phyloP scores from a whole-genome alignment of 768 basidiomycete species.

The Pleurotus giganteus region DNA sequence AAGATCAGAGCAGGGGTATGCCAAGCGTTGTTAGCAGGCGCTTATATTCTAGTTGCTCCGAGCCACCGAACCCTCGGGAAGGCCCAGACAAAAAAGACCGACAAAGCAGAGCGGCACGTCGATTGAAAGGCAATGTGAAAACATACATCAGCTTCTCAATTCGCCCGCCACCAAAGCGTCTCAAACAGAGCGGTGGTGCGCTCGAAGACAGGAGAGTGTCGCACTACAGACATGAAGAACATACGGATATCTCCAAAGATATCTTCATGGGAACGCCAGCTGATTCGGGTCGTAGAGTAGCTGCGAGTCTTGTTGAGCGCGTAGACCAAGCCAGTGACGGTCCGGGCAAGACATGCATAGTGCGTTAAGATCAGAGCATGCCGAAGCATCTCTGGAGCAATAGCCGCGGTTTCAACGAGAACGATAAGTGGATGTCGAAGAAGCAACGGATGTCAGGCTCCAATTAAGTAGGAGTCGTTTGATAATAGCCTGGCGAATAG shows the following conservation, averaged over 20 bases:
- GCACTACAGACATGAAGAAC: constrained; percentile 89
- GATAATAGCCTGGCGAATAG: constrained; percentile 81
- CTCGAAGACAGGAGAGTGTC: constrained; percentile 85
- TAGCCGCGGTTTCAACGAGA: constrained; percentile 85
- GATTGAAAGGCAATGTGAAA: constrained; percentile 90
- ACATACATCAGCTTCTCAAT: constrained; percentile 85
- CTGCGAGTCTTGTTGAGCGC: constrained; percentile 72
- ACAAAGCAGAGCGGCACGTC: constrained; percentile 82
- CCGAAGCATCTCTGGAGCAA: constrained; percentile 85
- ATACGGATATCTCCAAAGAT: constrained; percentile 84
- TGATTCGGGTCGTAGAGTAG: constrained; percentile 42
- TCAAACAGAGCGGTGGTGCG: constrained; percentile 80
- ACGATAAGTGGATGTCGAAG: constrained; percentile 89
- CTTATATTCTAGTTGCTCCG: constrained; percentile 67
- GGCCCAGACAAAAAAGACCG: constrained; percentile 67
- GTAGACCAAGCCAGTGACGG: constrained; percentile 83
- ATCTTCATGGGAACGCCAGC: constrained; percentile 54
- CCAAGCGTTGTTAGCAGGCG: constrained; percentile 73
- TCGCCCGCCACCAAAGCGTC: constrained; percentile 75
- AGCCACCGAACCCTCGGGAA: constrained; percentile 45
- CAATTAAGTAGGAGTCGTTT: constrained; percentile 90
- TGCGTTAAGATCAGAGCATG: constrained; percentile 88
- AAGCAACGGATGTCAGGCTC: constrained; percentile 85
- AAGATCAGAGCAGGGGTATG: constrained; percentile 78
- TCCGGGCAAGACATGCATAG: constrained; percentile 86